Evolutionary conservation across 345 rosid genomes (phyloP).

Genomic region (Noccaea caerulescens): DNA sequence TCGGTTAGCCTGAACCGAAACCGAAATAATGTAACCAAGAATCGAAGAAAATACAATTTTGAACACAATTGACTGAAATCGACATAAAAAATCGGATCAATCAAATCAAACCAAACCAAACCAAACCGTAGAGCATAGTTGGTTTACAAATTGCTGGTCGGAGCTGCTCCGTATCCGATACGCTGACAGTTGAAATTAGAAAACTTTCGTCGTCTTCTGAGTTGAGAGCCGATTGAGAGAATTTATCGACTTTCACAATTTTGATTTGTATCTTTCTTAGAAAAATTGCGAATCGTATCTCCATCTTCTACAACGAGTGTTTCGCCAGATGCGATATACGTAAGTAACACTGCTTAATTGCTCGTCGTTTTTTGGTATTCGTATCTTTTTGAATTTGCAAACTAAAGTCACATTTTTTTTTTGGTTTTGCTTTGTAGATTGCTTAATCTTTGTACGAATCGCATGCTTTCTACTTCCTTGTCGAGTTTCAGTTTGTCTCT

Average conservation of each 20-base stretch:
- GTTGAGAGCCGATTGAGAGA: neutral
- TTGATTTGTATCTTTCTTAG: neutral
- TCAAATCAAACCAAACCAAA: conserved; percentile 27
- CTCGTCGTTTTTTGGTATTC: conserved; percentile 15
- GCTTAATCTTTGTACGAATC: neutral
- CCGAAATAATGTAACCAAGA: neutral
- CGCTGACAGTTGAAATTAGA: neutral
- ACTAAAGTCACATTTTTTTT: neutral
- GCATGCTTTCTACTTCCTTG: conserved; percentile 27
- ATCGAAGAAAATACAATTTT: neutral
- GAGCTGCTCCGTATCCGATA: neutral
- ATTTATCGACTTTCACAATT: conserved; percentile 13
- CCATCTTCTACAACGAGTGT: conserved; percentile 8
- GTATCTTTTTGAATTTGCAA: neutral
- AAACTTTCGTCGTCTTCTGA: neutral
- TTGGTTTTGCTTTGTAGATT: conserved; percentile 9
- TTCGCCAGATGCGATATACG: neutral
- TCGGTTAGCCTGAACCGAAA: conserved; percentile 31
- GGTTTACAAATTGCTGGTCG: conserved; percentile 21
- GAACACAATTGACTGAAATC: neutral
- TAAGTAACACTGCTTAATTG: conserved; percentile 1
- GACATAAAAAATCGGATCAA: conserved; percentile 11
- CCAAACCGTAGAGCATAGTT: conserved; percentile 25
- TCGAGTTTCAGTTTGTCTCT: conserved; percentile 34
- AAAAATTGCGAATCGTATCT: neutral